Percentiles rank a stretch among this genome's conserved stretches.
Conservation (phyloP, 495 filamentous ascomycete genomes). For the Talaromyces thailandensis region DNA sequence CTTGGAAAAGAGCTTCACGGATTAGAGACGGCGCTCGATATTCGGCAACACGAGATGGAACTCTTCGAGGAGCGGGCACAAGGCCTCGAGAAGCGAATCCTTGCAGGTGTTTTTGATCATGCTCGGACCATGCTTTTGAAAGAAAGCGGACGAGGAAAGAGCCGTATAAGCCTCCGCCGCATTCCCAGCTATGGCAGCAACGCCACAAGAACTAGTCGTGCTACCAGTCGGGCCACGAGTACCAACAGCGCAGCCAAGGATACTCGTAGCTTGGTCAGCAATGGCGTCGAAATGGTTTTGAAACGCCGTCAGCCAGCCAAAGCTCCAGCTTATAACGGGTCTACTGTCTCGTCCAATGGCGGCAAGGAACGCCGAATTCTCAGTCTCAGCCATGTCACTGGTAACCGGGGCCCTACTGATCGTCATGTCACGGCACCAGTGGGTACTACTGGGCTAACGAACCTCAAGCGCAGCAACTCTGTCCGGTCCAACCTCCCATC, state of each 20-base stretch:
- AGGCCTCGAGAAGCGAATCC: slow-evolving; percentile 77
- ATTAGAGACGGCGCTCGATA: slow-evolving; percentile 76
- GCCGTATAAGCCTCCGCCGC: slow-evolving; percentile 66
- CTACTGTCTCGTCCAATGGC: slow-evolving; percentile 40
- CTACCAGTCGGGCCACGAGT: slow-evolving; percentile 25
- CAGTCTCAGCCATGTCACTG: slow-evolving; percentile 77
- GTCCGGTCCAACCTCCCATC: slow-evolving; percentile 54
- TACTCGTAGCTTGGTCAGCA: slow-evolving; percentile 32
- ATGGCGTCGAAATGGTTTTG: slow-evolving; percentile 43
- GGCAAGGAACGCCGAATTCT: slow-evolving; percentile 63
- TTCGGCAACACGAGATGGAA: slow-evolving; percentile 84
- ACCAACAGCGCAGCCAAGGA: slow-evolving; percentile 32
- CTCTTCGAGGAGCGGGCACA: slow-evolving; percentile 84
- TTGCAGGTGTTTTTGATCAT: slow-evolving; percentile 93
- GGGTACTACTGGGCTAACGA: slow-evolving; percentile 37
- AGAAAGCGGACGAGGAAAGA: slow-evolving; percentile 26
- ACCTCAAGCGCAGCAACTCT: slow-evolving; percentile 60
- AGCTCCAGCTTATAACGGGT: slow-evolving; percentile 26
- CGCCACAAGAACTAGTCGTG: slow-evolving; percentile 30
- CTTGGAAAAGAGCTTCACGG: slow-evolving; percentile 77
- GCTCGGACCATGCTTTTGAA: slow-evolving; percentile 76
- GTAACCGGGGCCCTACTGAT: slow-evolving; percentile 56
- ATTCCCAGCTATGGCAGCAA: slow-evolving; percentile 45
- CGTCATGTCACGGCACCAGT: slow-evolving; percentile 36
- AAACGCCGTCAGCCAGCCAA: slow-evolving; percentile 35